Base-by-base conservation (phyloP, 768 basidiomycete species). In the Boletales sp. region DNA sequence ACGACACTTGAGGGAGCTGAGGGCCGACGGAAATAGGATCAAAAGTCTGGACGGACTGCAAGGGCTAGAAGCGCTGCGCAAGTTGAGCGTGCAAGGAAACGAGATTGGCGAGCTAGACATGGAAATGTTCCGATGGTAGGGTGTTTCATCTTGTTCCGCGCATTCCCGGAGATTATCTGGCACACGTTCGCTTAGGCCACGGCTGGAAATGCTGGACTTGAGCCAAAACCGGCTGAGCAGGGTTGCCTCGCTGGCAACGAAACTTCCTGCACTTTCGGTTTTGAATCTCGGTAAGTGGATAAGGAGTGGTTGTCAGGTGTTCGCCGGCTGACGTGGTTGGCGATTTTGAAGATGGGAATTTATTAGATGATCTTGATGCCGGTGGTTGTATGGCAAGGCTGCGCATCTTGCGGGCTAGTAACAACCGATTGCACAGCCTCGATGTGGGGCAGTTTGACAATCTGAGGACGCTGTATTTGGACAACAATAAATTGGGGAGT, bases 401-500 rank as follows among this genome's bases (percentile, higher is more conserved):
- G 57, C 84, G 90, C n/a, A 84, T 91, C 42, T 80, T 98, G 46
- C 86, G 91, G 31, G 72, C 87, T 45, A 93, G 88, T 74, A 80
- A 82, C 63, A 99, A 99, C 71, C 77, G 81, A 35, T 69, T 99
- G 57, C 69, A 76, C 44, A 65, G 72, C 50, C 74, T 99, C 49
- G 77, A 91, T 61, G 77, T 79, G 57, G 76, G 75, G 32, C 69
- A 74, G 33, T 80, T 89, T 64, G 73, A 80, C 3, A 84, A 83
- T 66, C 70, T 97, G 60, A 82, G 93, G 57, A 95, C 90, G 64
- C 80, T 99, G 13, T 97, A 96, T 67, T 82, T 89, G 68, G 96
- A 99, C 74, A 84, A 86, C 67, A 95, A 96, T 64, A 67, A 68
- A 36, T 74, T 90, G 31, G 70, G 65, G 31, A 62, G 71, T 41